Base-by-base conservation (phyloP, 2,329 filamentous ascomycete species). In the Daldinia sp. region DNA sequence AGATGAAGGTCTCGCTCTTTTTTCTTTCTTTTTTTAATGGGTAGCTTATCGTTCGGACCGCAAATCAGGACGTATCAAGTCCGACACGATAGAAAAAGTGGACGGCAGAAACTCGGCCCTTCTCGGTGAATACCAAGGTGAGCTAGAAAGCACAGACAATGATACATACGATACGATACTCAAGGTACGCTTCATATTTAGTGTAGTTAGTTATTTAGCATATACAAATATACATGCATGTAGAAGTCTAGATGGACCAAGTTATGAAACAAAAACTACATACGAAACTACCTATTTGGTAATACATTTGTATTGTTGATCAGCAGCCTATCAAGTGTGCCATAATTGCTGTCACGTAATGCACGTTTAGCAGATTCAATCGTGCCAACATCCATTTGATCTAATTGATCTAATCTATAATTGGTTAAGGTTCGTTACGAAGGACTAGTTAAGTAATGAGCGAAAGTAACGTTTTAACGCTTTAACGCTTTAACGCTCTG, bases 51-150 rank as follows among this genome's bases (percentile, higher is more conserved):
- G 45, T 48, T 50, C n/a, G 17, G 19, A 21, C 41, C 51, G 39
- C 63, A 45, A 66, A 66, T 66, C 56, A 61, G 15, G 51, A 15
- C 21, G 10, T 32, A 49, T 50, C 29, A 21, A 66, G 49, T 53
- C 47, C 47, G 30, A 53, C 34, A 25, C 35, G 34, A 58, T 32
- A 25, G 11, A 43, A 30, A 41, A 41, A 45, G 39, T 27, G 37
- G 30, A 48, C 49, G 62, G 61, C 21, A 61, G 48, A 67, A 56
- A 51, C 49, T 67, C 65, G 65, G 65, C 19, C 37, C 48, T 56
- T 52, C 56, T 67, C 64, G 64, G 64, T 62, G 52, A 65, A 64
- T 58, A 59, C 50, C 30, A 29, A 62, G 60, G 55, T 61, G 61
- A 64, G 34, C 49, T 58, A 63, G 61, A 23, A 45, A 45, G 23